Evolutionary conservation across 2,329 filamentous ascomycete species (phyloP).

Genomic region (Penicillium decumbens): DNA sequence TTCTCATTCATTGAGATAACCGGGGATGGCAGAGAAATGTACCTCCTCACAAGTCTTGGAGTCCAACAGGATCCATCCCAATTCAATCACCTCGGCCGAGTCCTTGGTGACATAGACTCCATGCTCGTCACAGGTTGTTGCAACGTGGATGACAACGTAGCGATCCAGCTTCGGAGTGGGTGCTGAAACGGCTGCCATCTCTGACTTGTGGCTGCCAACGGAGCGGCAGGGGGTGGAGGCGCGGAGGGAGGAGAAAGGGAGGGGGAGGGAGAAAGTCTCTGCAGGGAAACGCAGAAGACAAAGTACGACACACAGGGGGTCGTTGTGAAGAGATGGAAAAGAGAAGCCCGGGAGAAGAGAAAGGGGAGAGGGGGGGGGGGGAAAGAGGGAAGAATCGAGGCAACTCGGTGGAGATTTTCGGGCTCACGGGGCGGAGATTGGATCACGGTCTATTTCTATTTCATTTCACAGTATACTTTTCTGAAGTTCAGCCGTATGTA

Average conservation of each 20-base stretch:
- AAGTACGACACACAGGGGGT: constrained; percentile 26
- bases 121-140: constrained; percentile 98
- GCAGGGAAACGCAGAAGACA: constrained; percentile 28
- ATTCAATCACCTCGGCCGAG: constrained; percentile 97
- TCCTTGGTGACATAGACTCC: constrained; percentile 99
- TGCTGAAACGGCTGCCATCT: constrained; percentile 45
- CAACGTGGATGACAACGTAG: constrained; percentile 97
- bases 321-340: constrained; percentile 31
- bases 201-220: constrained; percentile 29
- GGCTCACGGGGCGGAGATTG: constrained; percentile 19
- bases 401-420: constrained; percentile 22
- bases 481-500: not conserved
- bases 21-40: constrained; percentile 34
- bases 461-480: not conserved
- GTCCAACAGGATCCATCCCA: constrained; percentile 95
- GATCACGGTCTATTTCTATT: not conserved
- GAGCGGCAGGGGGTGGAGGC: constrained; percentile 24
- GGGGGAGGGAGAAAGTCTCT: constrained; percentile 25
- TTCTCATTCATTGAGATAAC: not conserved
- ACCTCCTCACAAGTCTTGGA: constrained; percentile 91
- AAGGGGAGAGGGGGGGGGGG: constrained; percentile 15
- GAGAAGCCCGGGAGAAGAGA: constrained; percentile 16
- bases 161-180: constrained; percentile 76
- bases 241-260: constrained; percentile 17
- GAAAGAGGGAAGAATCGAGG: constrained; percentile 14